Conservation (phyloP, 2,329 filamentous ascomycete species). For the Akanthomyces muscarius region DNA sequence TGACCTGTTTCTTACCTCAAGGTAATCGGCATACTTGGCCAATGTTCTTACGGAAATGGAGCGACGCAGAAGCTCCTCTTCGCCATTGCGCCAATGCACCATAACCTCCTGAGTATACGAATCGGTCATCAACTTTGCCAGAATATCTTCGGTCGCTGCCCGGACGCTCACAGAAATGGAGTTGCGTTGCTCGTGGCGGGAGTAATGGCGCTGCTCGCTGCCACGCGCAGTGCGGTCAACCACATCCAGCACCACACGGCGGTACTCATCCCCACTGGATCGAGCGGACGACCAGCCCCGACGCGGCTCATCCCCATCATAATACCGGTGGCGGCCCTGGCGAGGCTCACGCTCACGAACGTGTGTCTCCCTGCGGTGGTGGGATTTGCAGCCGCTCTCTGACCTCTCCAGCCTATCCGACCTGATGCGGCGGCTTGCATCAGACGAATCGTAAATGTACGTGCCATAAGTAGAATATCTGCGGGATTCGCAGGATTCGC, state of each 20-base stretch:
- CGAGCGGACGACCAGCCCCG: background rate
- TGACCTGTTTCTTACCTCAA: background rate
- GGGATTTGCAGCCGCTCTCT: background rate
- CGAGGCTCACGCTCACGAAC: background rate
- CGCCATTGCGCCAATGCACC: background rate
- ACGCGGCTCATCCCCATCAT: background rate
- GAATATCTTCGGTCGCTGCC: conserved; percentile 1
- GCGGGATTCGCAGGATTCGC: background rate
- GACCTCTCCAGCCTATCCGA: background rate
- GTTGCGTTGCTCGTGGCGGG: background rate
- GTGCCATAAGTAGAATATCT: background rate
- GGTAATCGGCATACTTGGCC: background rate
- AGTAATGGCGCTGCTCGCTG: background rate
- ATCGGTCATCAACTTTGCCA: background rate
- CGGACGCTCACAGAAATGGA: background rate
- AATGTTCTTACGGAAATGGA: background rate
- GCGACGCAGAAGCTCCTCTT: background rate
- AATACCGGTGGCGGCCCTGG: background rate
- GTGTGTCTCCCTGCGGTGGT: background rate
- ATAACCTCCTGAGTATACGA: background rate
- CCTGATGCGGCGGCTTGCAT: background rate
- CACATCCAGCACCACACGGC: background rate
- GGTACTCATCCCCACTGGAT: background rate
- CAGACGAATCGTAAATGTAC: background rate
- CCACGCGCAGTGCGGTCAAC: background rate